phyloP scores from a whole-genome alignment of 176 grass and related monocot species.

The Leersia perrieri region DNA sequence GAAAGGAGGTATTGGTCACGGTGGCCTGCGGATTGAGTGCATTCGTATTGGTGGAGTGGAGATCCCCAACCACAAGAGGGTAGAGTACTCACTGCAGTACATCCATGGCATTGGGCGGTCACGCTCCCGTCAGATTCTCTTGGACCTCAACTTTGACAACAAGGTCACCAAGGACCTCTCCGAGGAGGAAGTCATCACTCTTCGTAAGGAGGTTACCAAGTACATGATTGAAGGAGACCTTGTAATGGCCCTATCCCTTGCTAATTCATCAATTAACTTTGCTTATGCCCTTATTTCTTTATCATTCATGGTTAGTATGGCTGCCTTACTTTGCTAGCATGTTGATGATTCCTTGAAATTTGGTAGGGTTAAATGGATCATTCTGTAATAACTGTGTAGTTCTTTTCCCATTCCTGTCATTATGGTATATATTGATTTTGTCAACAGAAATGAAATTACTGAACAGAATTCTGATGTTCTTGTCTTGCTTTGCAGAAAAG shows the following conservation, averaged over 20 bases:
- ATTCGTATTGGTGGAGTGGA: constrained; percentile 94
- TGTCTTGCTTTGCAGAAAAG: constrained; percentile 63
- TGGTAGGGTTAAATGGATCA: not conserved
- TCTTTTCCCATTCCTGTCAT: not conserved
- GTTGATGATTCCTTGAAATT: not conserved
- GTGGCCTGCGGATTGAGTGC: constrained; percentile 67
- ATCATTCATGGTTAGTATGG: not conserved
- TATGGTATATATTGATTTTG: not conserved
- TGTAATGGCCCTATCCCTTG: constrained; percentile 39
- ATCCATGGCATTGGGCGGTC: constrained; percentile 82
- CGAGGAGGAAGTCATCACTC: constrained; percentile 76
- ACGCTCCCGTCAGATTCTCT: constrained; percentile 70
- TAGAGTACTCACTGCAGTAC: constrained; percentile 87
- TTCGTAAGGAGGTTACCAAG: constrained; percentile 87
- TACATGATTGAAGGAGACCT: constrained; percentile 98
- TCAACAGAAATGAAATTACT: constrained; percentile 1
- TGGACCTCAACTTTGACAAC: constrained; percentile 71
- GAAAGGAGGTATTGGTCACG: constrained; percentile 37
- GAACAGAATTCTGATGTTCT: not conserved
- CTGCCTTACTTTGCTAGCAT: not conserved
- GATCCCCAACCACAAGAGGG: constrained; percentile 91
- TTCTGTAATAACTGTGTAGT: not conserved
- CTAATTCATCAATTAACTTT: not conserved
- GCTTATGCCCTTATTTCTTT: not conserved
- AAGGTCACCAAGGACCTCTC: constrained; percentile 82